Evolutionary conservation across 805 yeast genomes (phyloP), one percentile per base, ranked within the genome.

Genomic region (Wickerhamomyces canadensis): DNA sequence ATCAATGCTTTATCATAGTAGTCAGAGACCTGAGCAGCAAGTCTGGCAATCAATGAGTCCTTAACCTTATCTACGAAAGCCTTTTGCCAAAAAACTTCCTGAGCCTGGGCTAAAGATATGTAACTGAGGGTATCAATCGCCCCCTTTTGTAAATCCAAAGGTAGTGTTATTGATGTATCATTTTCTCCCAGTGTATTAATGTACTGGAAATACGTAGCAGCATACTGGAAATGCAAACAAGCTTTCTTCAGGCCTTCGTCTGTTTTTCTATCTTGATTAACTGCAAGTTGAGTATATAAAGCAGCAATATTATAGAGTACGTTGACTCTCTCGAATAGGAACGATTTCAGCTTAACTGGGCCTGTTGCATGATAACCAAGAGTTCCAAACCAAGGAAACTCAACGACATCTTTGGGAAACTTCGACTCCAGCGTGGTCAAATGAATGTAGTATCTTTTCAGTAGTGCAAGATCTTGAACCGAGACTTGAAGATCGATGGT

Each of bases 41-140:
- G 59, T 47, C 77, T 74, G 1, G 93, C 70, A 3, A 88, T 60
- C 4, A 78, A 62, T 0, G 80, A 62, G 51, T 83, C 78, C 48
- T 78, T 82, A 49, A 75, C 51, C 11, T 65, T 62, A 14, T 60
- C 56, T 27, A 61, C 56, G 0, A 67, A 58, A 0, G 95, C 87
- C 49, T 80, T 79, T 33, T 73, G 77, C 96, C 96, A 88, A 35
- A 82, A 76, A 11, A 77, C 70, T 52, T 89, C 96, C 58, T 88
- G 96, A 0, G 95, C 93, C 51, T 86, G 95, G 0, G 95, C 93
- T 27, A 84, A 53, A 74, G 75, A 74, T 25, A 87, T 51, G 11
- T 55, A 47, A 26, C 68, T 59, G 36, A 88, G 60, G 14, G 78
- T 64, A 11, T 63, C 59, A 9, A 83, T 49, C 0, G 85, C 74